phyloP scores from a whole-genome alignment of 1,139 yeast genomes.

The Blastobotrys ciferrii region DNA sequence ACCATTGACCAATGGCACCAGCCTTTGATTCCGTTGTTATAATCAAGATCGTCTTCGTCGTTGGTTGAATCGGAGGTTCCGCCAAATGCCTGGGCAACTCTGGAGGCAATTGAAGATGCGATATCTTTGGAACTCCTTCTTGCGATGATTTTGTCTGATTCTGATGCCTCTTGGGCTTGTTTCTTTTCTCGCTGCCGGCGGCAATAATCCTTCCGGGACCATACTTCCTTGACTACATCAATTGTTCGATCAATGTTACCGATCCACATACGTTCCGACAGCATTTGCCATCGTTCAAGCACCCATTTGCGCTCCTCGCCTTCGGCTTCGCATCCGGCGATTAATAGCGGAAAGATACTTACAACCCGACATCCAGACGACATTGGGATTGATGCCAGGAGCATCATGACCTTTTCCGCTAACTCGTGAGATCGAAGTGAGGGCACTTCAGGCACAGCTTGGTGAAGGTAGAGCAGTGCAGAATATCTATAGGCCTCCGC shows the following conservation, averaged over 20 bases:
- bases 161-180: neutral
- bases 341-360: constrained; percentile 62
- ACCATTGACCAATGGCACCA: constrained; percentile 66
- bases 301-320: constrained; percentile 65
- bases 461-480: constrained; percentile 57
- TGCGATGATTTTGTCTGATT: neutral
- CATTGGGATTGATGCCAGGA: constrained; percentile 61
- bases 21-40: constrained; percentile 45
- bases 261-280: constrained; percentile 56
- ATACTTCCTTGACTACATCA: constrained; percentile 69
- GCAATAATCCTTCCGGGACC: constrained; percentile 54
- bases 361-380: constrained; percentile 55
- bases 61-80: neutral
- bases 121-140: constrained; percentile 15
- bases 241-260: constrained; percentile 64
- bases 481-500: constrained; percentile 68
- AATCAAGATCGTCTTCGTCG: constrained; percentile 4
- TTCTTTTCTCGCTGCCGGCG: constrained; percentile 17
- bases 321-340: constrained; percentile 64
- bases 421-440: constrained; percentile 52
- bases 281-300: constrained; percentile 54
- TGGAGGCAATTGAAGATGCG: constrained; percentile 14
- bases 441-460: constrained; percentile 68
- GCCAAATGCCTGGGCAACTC: constrained; percentile 14
- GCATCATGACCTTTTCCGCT: constrained; percentile 58